Evolutionary conservation across 2,329 filamentous ascomycete genomes (phyloP).

Genomic region (Aspergillus felis): DNA sequence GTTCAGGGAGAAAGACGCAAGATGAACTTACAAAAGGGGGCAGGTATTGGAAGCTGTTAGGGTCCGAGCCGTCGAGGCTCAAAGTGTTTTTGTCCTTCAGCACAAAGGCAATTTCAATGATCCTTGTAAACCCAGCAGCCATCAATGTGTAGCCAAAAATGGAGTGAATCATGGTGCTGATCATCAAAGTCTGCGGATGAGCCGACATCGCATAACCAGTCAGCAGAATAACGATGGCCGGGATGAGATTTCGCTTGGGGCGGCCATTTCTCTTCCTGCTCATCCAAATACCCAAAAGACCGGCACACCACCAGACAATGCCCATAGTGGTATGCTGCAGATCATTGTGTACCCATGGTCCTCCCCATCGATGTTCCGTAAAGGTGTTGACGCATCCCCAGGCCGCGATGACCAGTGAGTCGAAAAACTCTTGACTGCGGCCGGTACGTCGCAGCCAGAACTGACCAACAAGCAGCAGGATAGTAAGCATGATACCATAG

Average conservation of each 20-base stretch:
- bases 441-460: conserved; percentile 77
- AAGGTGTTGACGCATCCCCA: conserved; percentile 99
- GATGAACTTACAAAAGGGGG: conserved; percentile 62
- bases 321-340: conserved; percentile 99
- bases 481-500: conserved; percentile 83
- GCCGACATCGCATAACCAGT: conserved; percentile 95
- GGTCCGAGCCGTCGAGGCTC: conserved; percentile 63
- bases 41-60: conserved; percentile 69
- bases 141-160: conserved; percentile 95
- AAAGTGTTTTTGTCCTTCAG: conserved; percentile 66
- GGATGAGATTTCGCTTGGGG: conserved; percentile 89
- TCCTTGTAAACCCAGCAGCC: conserved; percentile 76
- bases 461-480: conserved; percentile 84
- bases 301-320: conserved; percentile 97
- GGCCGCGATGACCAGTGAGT: conserved; percentile 81
- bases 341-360: conserved; percentile 85
- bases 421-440: conserved; percentile 94
- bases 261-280: conserved; percentile 76
- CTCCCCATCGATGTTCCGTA: conserved; percentile 93
- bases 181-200: conserved; percentile 77
- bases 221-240: conserved; percentile 82
- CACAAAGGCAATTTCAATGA: conserved; percentile 89
- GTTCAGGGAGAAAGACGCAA: background rate
- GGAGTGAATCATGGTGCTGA: conserved; percentile 82
- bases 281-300: conserved; percentile 86